phyloP scores from a whole-genome alignment of 768 basidiomycete genomes.

The Pholiota conissans region DNA sequence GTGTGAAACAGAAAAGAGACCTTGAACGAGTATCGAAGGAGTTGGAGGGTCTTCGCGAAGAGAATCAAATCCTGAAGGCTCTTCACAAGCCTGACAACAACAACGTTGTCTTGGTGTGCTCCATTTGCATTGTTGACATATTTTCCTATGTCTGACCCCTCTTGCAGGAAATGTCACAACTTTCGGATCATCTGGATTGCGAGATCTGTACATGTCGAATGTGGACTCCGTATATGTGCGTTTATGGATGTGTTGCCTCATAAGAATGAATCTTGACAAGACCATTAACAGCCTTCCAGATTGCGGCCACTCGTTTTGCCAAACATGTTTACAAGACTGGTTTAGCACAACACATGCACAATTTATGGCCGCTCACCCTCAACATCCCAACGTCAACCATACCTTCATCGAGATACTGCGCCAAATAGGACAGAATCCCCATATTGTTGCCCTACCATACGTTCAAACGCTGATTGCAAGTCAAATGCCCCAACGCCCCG shows the following conservation, averaged over 20 bases:
- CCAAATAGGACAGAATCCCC: conserved; percentile 24
- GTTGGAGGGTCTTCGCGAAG: conserved; percentile 19
- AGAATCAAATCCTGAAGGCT: conserved; percentile 28
- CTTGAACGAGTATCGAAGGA: conserved; percentile 23
- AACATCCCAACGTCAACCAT: conserved; percentile 23
- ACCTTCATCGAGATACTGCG: conserved; percentile 16
- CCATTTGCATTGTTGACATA: neutral
- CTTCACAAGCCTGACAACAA: conserved; percentile 23
- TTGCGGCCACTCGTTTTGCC: conserved; percentile 75
- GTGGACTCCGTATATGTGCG: conserved; percentile 70
- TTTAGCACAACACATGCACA: conserved; percentile 47
- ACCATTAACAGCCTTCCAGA: conserved; percentile 46
- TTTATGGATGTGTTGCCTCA: conserved; percentile 9
- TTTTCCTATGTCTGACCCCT: neutral
- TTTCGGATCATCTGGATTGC: conserved; percentile 60
- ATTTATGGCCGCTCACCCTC: conserved; percentile 48
- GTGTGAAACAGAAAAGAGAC: conserved; percentile 29
- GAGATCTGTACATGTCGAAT: conserved; percentile 65
- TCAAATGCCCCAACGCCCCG: conserved; percentile 38
- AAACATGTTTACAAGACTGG: conserved; percentile 59
- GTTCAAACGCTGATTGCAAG: conserved; percentile 16
- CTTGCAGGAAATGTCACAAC: conserved; percentile 36
- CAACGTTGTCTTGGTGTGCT: conserved; percentile 32
- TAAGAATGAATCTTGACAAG: neutral
- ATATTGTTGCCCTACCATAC: conserved; percentile 22